Percentiles rank a stretch among this genome's conserved stretches.
Evolutionary conservation across 2,329 filamentous ascomycete species (phyloP).

Genomic region (Zymoseptoria brevis): DNA sequence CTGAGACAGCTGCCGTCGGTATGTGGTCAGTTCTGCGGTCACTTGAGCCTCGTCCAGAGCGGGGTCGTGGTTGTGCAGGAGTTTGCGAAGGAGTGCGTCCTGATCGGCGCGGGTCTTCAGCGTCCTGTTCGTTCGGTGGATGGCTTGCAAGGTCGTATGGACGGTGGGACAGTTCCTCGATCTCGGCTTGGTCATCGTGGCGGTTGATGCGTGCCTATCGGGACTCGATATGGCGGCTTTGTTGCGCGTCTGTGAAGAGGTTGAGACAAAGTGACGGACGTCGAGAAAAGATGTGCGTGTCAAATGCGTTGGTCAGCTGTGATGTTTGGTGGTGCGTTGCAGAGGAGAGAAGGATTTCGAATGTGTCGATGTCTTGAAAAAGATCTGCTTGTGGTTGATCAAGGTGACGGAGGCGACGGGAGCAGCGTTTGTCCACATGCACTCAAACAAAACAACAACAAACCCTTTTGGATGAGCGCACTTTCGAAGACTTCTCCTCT

Average conservation of each 20-base stretch:
- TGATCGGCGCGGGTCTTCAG: not conserved
- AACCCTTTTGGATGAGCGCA: too few species aligned
- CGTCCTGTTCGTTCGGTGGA: not conserved
- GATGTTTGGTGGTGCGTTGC: too few species aligned
- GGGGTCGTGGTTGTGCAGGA: not conserved
- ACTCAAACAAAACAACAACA: not conserved
- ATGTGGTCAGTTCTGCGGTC: not conserved
- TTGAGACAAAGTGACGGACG: not conserved
- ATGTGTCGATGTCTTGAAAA: too few species aligned
- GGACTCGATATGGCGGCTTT: not conserved
- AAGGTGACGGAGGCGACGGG: not conserved
- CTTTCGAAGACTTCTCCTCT: too few species aligned
- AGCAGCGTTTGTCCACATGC: not conserved
- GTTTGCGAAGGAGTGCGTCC: not conserved
- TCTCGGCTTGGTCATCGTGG: not conserved
- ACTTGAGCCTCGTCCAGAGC: not conserved
- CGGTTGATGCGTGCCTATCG: not conserved
- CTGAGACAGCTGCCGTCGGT: not conserved
- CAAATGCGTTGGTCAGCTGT: not conserved
- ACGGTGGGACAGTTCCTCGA: not conserved
- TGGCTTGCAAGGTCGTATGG: not conserved
- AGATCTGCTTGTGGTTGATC: not conserved
- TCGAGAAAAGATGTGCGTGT: not conserved
- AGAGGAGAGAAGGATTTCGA: too few species aligned
- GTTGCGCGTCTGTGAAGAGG: not conserved